phyloP scores from a whole-genome alignment of 129 eudicot species.

The Lonicera japonica region DNA sequence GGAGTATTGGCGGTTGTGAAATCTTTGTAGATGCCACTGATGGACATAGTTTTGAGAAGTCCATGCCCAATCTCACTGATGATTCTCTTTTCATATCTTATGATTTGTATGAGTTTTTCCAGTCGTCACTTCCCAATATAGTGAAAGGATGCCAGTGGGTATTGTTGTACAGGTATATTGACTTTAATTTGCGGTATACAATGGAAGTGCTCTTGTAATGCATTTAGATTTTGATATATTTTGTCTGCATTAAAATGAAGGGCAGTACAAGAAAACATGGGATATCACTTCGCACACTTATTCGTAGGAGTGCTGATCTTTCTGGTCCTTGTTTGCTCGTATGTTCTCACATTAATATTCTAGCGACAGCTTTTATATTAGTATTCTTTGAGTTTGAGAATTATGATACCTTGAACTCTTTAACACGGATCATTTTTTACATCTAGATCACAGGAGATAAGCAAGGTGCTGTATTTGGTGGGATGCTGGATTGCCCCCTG shows the following conservation, averaged over 20 bases:
- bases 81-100: slow-evolving; percentile 65
- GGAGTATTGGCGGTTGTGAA: slow-evolving; percentile 51
- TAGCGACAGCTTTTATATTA: background rate
- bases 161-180: slow-evolving; percentile 74
- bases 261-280: slow-evolving; percentile 95
- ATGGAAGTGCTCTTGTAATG: background rate
- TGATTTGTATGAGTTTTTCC: slow-evolving; percentile 58
- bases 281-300: slow-evolving; percentile 84
- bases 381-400: background rate
- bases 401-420: background rate
- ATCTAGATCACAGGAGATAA: slow-evolving; percentile 74
- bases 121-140: slow-evolving; percentile 79
- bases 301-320: slow-evolving; percentile 74
- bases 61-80: slow-evolving; percentile 38
- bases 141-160: slow-evolving; percentile 94
- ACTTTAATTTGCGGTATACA: slow-evolving; percentile 2
- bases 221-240: slow-evolving; percentile 17
- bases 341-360: slow-evolving; percentile 18
- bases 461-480: slow-evolving; percentile 94
- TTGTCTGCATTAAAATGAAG: slow-evolving; percentile 61
- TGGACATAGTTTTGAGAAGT: slow-evolving; percentile 32
- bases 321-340: slow-evolving; percentile 92
- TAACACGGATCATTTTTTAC: slow-evolving; percentile 5
- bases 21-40: slow-evolving; percentile 54
- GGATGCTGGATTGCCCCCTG: slow-evolving; percentile 78